Evolutionary conservation across 768 basidiomycete species (phyloP), one percentile per base, ranked within the genome.

Genomic region (Agrocybe chaxingu): DNA sequence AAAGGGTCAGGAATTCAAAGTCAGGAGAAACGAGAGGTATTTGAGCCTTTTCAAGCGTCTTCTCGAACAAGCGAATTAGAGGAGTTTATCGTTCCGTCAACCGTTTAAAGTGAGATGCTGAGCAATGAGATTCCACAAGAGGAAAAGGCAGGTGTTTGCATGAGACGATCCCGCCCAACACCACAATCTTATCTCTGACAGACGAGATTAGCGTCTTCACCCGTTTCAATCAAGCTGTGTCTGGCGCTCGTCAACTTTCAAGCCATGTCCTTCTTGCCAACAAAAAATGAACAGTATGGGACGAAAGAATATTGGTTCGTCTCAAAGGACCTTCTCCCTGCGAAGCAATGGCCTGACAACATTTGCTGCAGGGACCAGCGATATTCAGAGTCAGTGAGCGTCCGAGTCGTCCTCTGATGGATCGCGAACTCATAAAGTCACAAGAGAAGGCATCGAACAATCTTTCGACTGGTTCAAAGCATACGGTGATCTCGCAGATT

Each of bases 401-500:
- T 18, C 30, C 50, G 35, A 8, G 11, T 9, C 44, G 31, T 34
- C 10, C 37, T 13, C 32, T 45, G 24, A 40, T 45, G 32, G 12
- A 52, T 51, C 42, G 13, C 29, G 50, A 37, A 19, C 37, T 50
- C 38, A 43, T 33, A 51, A 45, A 40, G 32, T 33, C 45, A 47
- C 49, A 57, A 89, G 87, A 58, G 84, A 87, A 65, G 61, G 72
- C 4, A 70, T 76, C 12, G 79, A 80, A n/a, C 69, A 69, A 3
- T 71, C 78, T 5, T 92, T 88, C 54, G 91, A 93, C 68, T 93
- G 91, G 91, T 92, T 92, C 73, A 92, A 90, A 64, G 81, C 83
- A 7, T 93, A 92, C 58, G 64, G 66, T 2, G 89, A 93, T 50
- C 71, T 93, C n/a, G 76, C 83, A 6, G 66, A 76, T 42, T 66